Base-by-base conservation (phyloP, 2,329 filamentous ascomycete species). In the Ophiosphaerella herpotricha region DNA sequence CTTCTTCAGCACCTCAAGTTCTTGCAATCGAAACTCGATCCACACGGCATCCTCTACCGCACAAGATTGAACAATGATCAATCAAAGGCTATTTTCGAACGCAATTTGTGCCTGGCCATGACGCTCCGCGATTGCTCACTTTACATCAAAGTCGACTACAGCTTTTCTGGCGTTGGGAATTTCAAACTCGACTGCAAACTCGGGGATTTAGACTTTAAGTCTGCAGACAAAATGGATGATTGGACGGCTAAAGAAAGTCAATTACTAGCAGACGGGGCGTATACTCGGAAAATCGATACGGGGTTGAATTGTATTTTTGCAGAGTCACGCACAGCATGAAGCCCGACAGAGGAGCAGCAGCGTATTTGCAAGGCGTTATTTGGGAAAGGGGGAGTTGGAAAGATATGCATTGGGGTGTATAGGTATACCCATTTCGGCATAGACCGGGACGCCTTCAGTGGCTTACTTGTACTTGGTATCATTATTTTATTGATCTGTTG, bases 141-240 rank as follows among this genome's bases (percentile, higher is more conserved):
- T 5, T 79, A 77, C 52, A 57, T 79, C 29, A 60, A 62, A 12
- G 58, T 70, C 8, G 48, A 54, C 0, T 64, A 59, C 29, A 33
- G 46, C 1, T 12, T 46, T 4, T 39, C 39, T 4, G 39, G 16
- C 7, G 26, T 42, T 3, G 37, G 41, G 12, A 41, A 52, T 1
- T 44, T 43, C 7, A 42, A 32, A 8, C 66, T 78, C 12, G 75
- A 76, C 32, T 74, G 73, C 8, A 71, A 75, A 37, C 60, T 80
- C 4, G 77, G 71, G 0, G 78, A 80, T 56, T 67, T 80, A 5
- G 78, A 80, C 48, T 68, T 77, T 56, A 80, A 80, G 58, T 71
- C 70, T 5, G 50, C 63, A 0, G 73, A 72, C 36, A 78, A 78
- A 58, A 49, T 77, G 4, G 43, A 52, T 8, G 70, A 74, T 32